Evolutionary conservation across 2,329 filamentous ascomycete genomes (phyloP).

Genomic region (Akanthomyces lecanii): DNA sequence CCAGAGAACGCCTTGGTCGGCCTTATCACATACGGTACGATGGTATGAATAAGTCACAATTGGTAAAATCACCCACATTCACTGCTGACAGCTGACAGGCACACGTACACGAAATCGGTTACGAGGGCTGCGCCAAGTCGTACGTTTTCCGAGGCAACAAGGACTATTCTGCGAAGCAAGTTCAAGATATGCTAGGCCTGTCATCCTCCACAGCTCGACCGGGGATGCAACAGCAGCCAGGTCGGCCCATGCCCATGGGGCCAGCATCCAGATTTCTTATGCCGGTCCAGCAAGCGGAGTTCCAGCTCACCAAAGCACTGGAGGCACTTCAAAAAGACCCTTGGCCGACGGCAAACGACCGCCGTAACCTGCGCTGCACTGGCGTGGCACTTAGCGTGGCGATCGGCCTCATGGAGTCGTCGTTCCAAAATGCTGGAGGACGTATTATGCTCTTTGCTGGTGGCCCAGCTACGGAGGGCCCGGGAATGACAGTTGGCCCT

Average conservation of each 20-base stretch:
- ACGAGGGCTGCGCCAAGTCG: constrained; percentile 95
- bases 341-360: constrained; percentile 94
- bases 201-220: constrained; percentile 69
- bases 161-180: constrained; percentile 95
- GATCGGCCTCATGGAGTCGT: constrained; percentile 85
- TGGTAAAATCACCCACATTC: background rate
- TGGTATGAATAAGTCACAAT: constrained; percentile 52
- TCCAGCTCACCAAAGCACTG: constrained; percentile 92
- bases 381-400: constrained; percentile 96
- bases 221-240: constrained; percentile 68
- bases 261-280: constrained; percentile 87
- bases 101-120: constrained; percentile 96
- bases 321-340: constrained; percentile 96
- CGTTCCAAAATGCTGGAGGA: constrained; percentile 91
- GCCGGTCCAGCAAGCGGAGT: constrained; percentile 92
- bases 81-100: constrained; percentile 46
- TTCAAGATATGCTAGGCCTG: constrained; percentile 98
- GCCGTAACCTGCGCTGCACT: constrained; percentile 84
- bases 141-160: constrained; percentile 98
- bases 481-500: constrained; percentile 92
- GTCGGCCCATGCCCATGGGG: constrained; percentile 70
- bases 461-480: constrained; percentile 90
- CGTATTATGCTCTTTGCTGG: constrained; percentile 97
- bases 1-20: constrained; percentile 79
- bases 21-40: constrained; percentile 85